These are phyloP conservation scores for Candida suzukii DNA, from an alignment of 805 yeast species.

Conservation along the genomic window DNA sequence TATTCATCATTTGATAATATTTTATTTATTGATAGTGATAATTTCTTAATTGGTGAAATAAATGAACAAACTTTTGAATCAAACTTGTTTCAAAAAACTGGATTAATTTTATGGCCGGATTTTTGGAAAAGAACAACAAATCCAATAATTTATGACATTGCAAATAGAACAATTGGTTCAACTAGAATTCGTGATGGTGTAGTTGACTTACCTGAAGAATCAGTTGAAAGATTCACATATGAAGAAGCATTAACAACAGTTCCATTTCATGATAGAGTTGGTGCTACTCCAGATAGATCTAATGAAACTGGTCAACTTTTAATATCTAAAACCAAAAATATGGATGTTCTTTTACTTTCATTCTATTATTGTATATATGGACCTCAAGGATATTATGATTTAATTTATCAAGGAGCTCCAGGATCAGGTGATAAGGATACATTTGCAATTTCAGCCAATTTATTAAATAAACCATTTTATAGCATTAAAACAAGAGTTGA, in stretches of 20 bases:
- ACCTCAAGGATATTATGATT: conserved; percentile 47
- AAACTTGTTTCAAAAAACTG: conserved; percentile 33
- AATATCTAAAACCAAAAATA: conserved; percentile 48
- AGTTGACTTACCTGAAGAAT: conserved; percentile 15
- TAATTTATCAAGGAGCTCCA: conserved; percentile 49
- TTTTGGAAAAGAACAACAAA: conserved; percentile 63
- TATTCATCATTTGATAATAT: conserved; percentile 42
- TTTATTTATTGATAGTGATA: conserved; percentile 39
- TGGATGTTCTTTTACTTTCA: conserved; percentile 46
- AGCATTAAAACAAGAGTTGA: conserved; percentile 47
- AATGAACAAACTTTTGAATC: conserved; percentile 46
- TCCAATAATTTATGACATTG: conserved; percentile 54
- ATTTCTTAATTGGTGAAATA: conserved; percentile 38
- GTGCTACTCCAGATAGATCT: conserved; percentile 54
- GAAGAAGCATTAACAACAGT: conserved; percentile 16
- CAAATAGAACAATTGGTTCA: conserved; percentile 31
- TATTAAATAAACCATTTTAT: conserved; percentile 39
- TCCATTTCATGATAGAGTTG: conserved; percentile 53
- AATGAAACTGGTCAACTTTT: conserved; percentile 62
- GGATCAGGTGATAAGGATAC: conserved; percentile 85
- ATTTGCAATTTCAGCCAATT: conserved; percentile 60
- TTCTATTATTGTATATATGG: conserved; percentile 56
- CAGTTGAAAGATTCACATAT: conserved; percentile 8
- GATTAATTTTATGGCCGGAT: conserved; percentile 60
- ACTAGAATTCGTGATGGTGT: conserved; percentile 27